These are phyloP conservation scores for Exserohilum turcica DNA, from an alignment of 2,329 filamentous ascomycete species.

Conservation along the genomic window DNA sequence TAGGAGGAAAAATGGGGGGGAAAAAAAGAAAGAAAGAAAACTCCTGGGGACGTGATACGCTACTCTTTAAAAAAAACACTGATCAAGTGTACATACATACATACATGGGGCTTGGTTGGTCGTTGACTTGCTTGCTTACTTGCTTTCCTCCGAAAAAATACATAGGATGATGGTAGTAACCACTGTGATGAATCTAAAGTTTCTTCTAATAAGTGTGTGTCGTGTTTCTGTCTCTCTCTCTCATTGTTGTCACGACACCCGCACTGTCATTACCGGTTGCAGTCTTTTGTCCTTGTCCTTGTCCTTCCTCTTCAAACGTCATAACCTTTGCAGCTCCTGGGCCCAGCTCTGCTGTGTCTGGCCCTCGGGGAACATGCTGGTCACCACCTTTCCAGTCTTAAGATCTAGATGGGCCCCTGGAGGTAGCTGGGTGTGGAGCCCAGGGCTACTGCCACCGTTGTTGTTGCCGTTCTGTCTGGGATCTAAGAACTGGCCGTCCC, in stretches of 20 bases:
- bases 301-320: not conserved
- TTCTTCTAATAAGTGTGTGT: no score
- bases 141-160: no score
- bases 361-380: slow-evolving; percentile 20
- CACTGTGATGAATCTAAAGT: no score
- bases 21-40: not conserved
- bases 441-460: slow-evolving; percentile 3
- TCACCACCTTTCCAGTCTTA: slow-evolving; percentile 21
- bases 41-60: not conserved
- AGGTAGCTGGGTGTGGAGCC: slow-evolving; percentile 12
- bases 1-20: not conserved
- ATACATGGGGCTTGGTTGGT: no score
- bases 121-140: no score
- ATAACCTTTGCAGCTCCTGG: slow-evolving; percentile 13
- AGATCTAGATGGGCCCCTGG: slow-evolving; percentile 21
- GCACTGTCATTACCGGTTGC: not conserved
- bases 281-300: no score
- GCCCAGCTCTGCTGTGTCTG: slow-evolving; percentile 9
- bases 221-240: no score
- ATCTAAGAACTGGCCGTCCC: slow-evolving; percentile 6
- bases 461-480: not conserved
- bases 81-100: no score
- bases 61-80: not conserved
- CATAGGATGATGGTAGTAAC: no score
- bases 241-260: no score